phyloP scores from a whole-genome alignment of 2,329 filamentous ascomycete genomes.

The Leptographium flavum region DNA sequence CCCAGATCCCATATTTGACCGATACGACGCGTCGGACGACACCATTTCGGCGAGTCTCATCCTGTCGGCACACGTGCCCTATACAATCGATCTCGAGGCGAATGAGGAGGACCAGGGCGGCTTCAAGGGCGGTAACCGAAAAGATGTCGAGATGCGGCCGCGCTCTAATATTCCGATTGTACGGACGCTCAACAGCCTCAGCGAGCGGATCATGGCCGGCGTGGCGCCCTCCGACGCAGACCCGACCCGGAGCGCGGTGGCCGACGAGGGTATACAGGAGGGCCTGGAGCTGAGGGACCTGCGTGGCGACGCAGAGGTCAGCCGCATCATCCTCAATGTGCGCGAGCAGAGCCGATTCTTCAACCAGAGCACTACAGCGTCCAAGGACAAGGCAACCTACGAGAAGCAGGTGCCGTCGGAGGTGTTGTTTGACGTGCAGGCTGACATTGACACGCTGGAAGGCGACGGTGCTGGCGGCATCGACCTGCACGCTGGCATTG shows the following conservation, averaged over 20 bases:
- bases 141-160: conserved; percentile 82
- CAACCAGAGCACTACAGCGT: conserved; percentile 34
- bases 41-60: conserved; percentile 36
- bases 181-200: conserved; percentile 75
- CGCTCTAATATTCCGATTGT: conserved; percentile 74
- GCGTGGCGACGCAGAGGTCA: conserved; percentile 56
- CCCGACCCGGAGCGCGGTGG: conserved; percentile 46
- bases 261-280: conserved; percentile 60
- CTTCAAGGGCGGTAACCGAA: conserved; percentile 64
- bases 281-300: conserved; percentile 70
- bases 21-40: conserved; percentile 63
- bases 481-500: conserved; percentile 49
- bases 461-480: conserved; percentile 34
- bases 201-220: conserved; percentile 84
- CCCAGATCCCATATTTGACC: conserved; percentile 68
- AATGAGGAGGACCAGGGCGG: conserved; percentile 94
- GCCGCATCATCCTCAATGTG: conserved; percentile 71
- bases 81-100: conserved; percentile 82
- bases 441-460: conserved; percentile 42
- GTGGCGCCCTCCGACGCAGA: conserved; percentile 67
- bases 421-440: conserved; percentile 50
- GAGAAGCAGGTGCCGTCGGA: conserved; percentile 54
- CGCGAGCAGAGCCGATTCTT: conserved; percentile 80
- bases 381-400: conserved; percentile 37
- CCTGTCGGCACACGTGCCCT: conserved; percentile 56